Evolutionary conservation across 495 filamentous ascomycete species (phyloP), one percentile per base, ranked within the genome.

Genomic region (Hypoxylon cercidicola): DNA sequence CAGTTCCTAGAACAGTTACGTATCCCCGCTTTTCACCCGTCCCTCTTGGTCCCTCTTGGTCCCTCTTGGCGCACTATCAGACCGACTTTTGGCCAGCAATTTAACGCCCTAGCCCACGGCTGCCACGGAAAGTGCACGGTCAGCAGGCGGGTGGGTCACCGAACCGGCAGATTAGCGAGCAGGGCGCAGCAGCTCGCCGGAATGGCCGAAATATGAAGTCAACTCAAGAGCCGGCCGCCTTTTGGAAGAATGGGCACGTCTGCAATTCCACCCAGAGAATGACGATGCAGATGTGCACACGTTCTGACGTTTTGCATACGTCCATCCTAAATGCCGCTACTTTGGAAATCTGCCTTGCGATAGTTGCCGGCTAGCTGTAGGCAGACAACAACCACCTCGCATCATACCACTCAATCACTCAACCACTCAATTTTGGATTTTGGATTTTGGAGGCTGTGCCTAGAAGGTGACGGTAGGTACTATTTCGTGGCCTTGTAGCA

Each of bases 111-210:
- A 59, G 37, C 48, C 10, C 23, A 55, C 64, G 52, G 64, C n/a
- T n/a, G n/a, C n/a, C n/a, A n/a, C n/a, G n/a, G n/a, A n/a, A 40
- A 47, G 54, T 12, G 15, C 34, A 56, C 60, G 53, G 60, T 20
- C 49, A 45, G 49, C 43, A 51, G 56, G 63, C 57, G 39, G 39
- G 55, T 68, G 48, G 64, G 55, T 47, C 43, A 68, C 58, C 64
- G 59, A 62, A 54, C 41, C 60, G 59, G 60, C 35, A 51, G 44
- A 50, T 32, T 34, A 39, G 23, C 47, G 19, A 53, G 58, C 58
- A 68, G 48, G 64, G 64, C 64, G 64, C 64, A 68, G 64, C 49
- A 62, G 34, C 53, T n/a, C 32, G 25, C 64, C 64, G 64, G 64
- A 68, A 62, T 68, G 59, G n/a, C 64, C 64, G 64, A 67, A 28